phyloP scores from a whole-genome alignment of 1,139 yeast species.

The Suhomyces choctaworum region DNA sequence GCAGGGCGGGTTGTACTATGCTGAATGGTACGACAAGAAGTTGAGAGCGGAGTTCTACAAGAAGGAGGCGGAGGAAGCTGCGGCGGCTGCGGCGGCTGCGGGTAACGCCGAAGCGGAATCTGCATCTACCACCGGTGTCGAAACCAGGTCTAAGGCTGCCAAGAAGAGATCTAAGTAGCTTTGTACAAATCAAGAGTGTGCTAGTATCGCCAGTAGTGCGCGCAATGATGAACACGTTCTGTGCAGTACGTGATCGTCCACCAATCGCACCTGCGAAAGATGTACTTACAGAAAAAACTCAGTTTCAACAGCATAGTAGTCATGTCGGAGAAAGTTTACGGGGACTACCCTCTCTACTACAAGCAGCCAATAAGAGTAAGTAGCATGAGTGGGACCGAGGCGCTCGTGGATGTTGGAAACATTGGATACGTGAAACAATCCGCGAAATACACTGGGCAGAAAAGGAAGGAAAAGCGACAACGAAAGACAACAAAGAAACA shows the following conservation, averaged over 20 bases:
- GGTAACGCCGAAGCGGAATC: slow-evolving; percentile 11
- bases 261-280: slow-evolving; percentile 12
- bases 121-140: slow-evolving; percentile 16
- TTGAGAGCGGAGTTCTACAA: slow-evolving; percentile 53
- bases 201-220: background rate
- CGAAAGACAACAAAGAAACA: too few relatives aligned
- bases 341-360: slow-evolving; percentile 59
- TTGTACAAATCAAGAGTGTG: background rate
- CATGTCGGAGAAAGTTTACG: slow-evolving; percentile 42
- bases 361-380: slow-evolving; percentile 66
- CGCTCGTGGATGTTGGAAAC: too few relatives aligned
- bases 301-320: slow-evolving; percentile 6
- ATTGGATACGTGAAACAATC: too few relatives aligned
- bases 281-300: slow-evolving; percentile 9
- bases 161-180: slow-evolving; percentile 16
- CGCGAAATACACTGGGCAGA: too few relatives aligned
- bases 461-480: too few relatives aligned
- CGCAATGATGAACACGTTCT: too few relatives aligned
- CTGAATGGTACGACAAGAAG: slow-evolving; percentile 69
- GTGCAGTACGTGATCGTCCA: slow-evolving; percentile 7
- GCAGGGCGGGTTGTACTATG: slow-evolving; percentile 90
- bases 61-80: slow-evolving; percentile 39
- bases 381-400: slow-evolving; percentile 15
- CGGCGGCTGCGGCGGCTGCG: slow-evolving; percentile 14
- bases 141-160: slow-evolving; percentile 15